A percentile compares a stretch with the other conserved stretches of the same genome.
Conservation (phyloP, 2,329 filamentous ascomycete genomes). For the Chrysosporium keratinophilum region DNA sequence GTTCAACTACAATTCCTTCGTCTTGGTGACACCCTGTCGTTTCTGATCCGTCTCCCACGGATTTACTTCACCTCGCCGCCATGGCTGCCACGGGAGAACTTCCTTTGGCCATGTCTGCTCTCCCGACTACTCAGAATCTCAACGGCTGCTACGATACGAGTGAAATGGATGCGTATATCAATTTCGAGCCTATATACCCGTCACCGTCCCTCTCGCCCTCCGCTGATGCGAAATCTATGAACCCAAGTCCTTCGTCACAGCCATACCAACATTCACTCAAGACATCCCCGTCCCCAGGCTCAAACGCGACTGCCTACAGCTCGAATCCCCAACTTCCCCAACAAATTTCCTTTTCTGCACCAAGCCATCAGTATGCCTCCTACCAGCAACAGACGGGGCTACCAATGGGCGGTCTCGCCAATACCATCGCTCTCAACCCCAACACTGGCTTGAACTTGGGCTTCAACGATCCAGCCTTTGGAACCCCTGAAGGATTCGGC, state of each 20-base stretch:
- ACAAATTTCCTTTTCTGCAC: conserved; percentile 49
- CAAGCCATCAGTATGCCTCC: conserved; percentile 88
- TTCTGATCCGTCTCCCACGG: not conserved
- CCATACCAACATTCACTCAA: conserved; percentile 24
- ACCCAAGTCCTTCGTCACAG: conserved; percentile 8
- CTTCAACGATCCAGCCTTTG: conserved; percentile 19
- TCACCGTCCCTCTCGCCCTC: conserved; percentile 20
- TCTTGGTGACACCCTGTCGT: not conserved
- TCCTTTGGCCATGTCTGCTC: conserved; percentile 20
- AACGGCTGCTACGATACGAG: conserved; percentile 31
- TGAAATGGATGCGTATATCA: conserved; percentile 40
- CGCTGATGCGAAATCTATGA: conserved; percentile 9
- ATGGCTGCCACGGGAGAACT: conserved; percentile 17
- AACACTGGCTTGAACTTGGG: conserved; percentile 35
- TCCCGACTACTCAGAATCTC: conserved; percentile 24
- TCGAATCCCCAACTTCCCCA: conserved; percentile 33
- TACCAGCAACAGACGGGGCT: conserved; percentile 95
- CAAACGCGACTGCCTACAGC: conserved; percentile 24
- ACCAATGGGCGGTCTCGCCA: conserved; percentile 70
- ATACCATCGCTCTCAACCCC: conserved; percentile 68
- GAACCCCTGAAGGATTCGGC: conserved; percentile 1
- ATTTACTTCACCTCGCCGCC: conserved; percentile 1
- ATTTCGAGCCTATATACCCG: conserved; percentile 38
- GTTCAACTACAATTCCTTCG: not conserved
- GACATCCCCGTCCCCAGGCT: conserved; percentile 29